These are phyloP conservation scores for Andalucia godoyi DNA, from an alignment of 78 protist genomes.

Conservation along the genomic window DNA sequence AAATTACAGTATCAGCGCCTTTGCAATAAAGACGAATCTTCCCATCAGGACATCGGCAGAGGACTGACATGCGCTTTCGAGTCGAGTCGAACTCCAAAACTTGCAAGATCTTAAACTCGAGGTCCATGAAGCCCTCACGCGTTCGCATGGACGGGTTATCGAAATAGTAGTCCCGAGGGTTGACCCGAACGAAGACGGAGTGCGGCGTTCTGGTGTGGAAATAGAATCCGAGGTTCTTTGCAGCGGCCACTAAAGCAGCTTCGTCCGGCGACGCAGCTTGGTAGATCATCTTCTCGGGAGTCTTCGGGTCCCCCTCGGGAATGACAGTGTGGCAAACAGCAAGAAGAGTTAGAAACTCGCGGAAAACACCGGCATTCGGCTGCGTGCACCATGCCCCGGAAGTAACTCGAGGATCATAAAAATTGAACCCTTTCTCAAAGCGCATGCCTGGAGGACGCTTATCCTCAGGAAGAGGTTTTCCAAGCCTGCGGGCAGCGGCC, in stretches of 20 bases:
- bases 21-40: constrained; percentile 5
- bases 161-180: no score
- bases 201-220: not conserved
- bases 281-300: constrained; percentile 34
- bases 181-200: not conserved
- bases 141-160: no score
- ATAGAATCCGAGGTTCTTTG: constrained; percentile 22
- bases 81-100: constrained; percentile 27
- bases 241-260: constrained; percentile 61
- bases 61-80: constrained; percentile 56
- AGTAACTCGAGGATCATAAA: no score
- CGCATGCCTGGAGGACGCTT: no score
- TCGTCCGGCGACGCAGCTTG: constrained; percentile 88
- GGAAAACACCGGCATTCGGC: no score
- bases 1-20: constrained; percentile 47
- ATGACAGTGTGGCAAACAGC: constrained; percentile 64
- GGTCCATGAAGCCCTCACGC: no score
- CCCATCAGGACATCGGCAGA: constrained; percentile 18
- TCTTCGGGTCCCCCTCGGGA: constrained; percentile 35
- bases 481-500: no score
- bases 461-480: no score
- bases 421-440: no score
- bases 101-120: not conserved
- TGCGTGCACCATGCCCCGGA: no score
- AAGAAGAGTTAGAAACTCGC: constrained; percentile 37